phyloP scores from a whole-genome alignment of 768 basidiomycete genomes.

The Crucibulum laeve region DNA sequence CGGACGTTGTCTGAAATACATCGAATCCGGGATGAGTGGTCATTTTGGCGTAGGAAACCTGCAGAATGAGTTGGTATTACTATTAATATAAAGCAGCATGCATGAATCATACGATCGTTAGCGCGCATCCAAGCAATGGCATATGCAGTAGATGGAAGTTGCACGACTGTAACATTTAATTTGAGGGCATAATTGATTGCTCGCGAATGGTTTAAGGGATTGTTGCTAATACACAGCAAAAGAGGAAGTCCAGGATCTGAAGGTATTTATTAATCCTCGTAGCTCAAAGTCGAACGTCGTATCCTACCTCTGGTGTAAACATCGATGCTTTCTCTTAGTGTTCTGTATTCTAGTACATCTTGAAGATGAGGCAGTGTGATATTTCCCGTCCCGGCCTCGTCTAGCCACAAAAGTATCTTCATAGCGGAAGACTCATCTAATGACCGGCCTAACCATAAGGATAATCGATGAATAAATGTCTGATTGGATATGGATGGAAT shows the following conservation, averaged over 20 bases:
- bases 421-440: neutral
- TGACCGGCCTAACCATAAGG: slow-evolving; percentile 2
- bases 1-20: slow-evolving; percentile 27
- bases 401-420: neutral
- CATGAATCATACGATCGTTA: slow-evolving; percentile 14
- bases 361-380: neutral
- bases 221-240: slow-evolving; percentile 25
- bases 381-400: neutral
- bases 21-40: slow-evolving; percentile 14
- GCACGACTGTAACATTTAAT: slow-evolving; percentile 16
- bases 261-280: neutral
- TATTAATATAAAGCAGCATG: neutral
- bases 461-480: slow-evolving; percentile 1
- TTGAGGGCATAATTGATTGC: slow-evolving; percentile 11
- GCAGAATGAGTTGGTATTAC: neutral
- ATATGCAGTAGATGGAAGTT: slow-evolving; percentile 20
- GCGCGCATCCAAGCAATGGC: slow-evolving; percentile 23
- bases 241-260: slow-evolving; percentile 11
- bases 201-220: slow-evolving; percentile 10
- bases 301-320: neutral
- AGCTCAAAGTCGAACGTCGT: neutral
- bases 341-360: neutral
- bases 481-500: slow-evolving; percentile 1
- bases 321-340: neutral
- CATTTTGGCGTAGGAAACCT: slow-evolving; percentile 20